Evolutionary conservation across 495 filamentous ascomycete genomes (phyloP), one percentile per base, ranked within the genome.

Genomic region (Penicillium fimorum): DNA sequence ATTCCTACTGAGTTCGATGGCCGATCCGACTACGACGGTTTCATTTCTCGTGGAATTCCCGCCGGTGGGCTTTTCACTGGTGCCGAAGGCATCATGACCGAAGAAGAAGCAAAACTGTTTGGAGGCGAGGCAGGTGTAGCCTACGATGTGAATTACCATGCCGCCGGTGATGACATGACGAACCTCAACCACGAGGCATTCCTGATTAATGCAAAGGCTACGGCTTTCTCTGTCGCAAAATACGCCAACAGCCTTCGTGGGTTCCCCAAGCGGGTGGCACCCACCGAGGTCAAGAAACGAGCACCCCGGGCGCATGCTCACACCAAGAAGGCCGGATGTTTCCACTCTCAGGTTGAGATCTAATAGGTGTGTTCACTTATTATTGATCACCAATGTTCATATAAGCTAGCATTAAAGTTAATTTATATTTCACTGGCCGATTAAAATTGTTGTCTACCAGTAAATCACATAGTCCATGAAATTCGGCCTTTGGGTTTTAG

Each of bases 61-160:
- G 73, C 74, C 10, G 87, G 87, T 41, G 88, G 87, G 5, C 65
- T 88, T 22, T 87, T 86, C 68, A 87, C 87, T 18, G 87, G 87
- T 24, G 86, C 88, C 10, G 87, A 90, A 63, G 79, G 69, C 7
- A 44, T 81, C 63, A 90, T 87, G 76, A 89, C 85, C 2, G 74
- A 70, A 15, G 77, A 72, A 37, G 76, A 89, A 67, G 84, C 70
- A 0, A 64, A 59, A 15, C 50, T 79, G 47, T 88, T 83, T 47
- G 87, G 87, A 50, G 87, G 87, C 24, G 44, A 76, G 47, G 85
- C 79, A 7, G 84, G 84, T 44, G 71, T 81, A 4, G 65, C 76
- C 13, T 82, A 79, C 56, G 87, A 90, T 67, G 61, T 63, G 27
- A 84, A 88, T 67, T 90, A 89, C 61, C 87, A 90, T 68, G 59